Evolutionary conservation across 371 early-diverging fungal species (phyloP), one percentile per base, ranked within the genome.

Genomic region (Capillidium heterosporum): DNA sequence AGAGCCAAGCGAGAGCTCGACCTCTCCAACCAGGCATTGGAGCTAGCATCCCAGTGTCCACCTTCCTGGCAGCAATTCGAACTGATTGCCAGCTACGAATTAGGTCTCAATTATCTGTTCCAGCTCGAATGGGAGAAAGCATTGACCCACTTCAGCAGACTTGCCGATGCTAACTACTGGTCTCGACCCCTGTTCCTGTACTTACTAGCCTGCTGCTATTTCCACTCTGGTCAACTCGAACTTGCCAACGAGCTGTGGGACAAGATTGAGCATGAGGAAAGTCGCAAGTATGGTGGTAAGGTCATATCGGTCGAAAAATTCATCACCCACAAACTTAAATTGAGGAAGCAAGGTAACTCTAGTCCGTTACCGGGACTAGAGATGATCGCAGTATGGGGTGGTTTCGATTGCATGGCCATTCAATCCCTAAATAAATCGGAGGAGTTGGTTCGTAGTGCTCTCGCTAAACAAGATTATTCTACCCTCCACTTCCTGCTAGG

Each of bases 101-200:
- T 77, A 8, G 78, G 74, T 7, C 64, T 81, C 57, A 81, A 78
- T 48, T 61, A 70, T 19, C 69, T 72, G 0, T 63, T 81, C n/a
- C 60, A 65, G 32, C 51, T 77, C 41, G 67, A 78, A 17, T 81
- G 78, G 78, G 64, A 62, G 8, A 60, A 60, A n/a, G 76, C 77
- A 0, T 63, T 60, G 0, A 44, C 21, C 0, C 68, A 65, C 39
- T 78, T 77, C 61, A 70, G 73, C 19, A 61, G 69, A 29, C 62
- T 81, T 15, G 65, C 65, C 27, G 61, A 65, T 24, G 72, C 73
- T 47, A 65, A 72, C 44, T 81, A 81, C 48, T 78, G 81, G 75
- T 77, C 77, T 13, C 71, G 68, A 10, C 74, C 74, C 0, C 76
- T 78, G 54, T 72, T 72, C 40, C 65, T 73, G 39, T 81, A 78